Evolutionary conservation across 2,329 filamentous ascomycete species (phyloP).

Genomic region (Talaromyces sp.): DNA sequence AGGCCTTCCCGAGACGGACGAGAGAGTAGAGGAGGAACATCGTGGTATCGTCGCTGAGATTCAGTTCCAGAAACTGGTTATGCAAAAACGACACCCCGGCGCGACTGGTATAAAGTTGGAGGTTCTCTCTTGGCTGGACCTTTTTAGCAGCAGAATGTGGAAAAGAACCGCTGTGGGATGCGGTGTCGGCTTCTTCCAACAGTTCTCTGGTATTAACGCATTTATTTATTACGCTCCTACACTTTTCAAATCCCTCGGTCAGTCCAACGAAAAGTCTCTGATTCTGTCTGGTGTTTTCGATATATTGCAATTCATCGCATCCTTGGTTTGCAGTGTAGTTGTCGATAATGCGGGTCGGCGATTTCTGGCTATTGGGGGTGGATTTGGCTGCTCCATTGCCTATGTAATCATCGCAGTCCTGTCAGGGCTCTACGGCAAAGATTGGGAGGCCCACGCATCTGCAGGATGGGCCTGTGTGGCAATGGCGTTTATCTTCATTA

Average conservation of each 20-base stretch:
- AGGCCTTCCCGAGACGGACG: slow-evolving; percentile 38
- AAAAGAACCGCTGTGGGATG: not conserved
- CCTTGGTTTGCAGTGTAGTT: not conserved
- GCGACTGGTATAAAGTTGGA: not conserved
- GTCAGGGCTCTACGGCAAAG: not conserved
- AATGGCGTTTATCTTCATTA: slow-evolving; percentile 1
- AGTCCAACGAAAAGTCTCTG: not conserved
- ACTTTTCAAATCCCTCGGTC: slow-evolving; percentile 16
- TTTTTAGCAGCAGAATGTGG: not conserved
- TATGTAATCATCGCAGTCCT: not conserved
- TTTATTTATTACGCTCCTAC: slow-evolving; percentile 48
- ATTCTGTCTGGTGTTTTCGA: not conserved
- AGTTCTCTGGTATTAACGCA: slow-evolving; percentile 35
- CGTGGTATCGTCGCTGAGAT: slow-evolving; percentile 32
- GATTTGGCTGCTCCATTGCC: not conserved
- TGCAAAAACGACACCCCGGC: not conserved
- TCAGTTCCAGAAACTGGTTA: slow-evolving; percentile 1
- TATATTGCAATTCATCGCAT: not conserved
- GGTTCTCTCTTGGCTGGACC: not conserved
- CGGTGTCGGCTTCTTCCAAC: not conserved
- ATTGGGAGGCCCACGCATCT: not conserved
- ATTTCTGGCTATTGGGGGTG: not conserved
- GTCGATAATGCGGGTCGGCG: not conserved
- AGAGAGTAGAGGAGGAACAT: slow-evolving; percentile 41
- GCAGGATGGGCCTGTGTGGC: not conserved